Evolutionary conservation across 306 rosid species (phyloP).

Genomic region (Carpinus fangiana): DNA sequence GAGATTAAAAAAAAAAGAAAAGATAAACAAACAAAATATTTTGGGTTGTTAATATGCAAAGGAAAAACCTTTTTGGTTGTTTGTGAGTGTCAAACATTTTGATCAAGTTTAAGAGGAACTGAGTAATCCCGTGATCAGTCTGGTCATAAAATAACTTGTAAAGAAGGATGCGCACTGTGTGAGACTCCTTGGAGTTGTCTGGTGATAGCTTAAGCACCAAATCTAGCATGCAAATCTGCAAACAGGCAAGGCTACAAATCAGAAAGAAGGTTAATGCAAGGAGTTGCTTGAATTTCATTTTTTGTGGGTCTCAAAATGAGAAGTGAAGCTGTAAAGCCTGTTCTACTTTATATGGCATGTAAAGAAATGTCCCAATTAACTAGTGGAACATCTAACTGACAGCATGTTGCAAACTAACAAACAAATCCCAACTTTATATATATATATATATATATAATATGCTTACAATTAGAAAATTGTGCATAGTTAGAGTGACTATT

Average conservation of each 20-base stretch:
- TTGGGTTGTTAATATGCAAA: constrained; percentile 19
- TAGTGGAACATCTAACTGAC: not conserved
- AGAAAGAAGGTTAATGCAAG: not conserved
- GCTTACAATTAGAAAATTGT: not conserved
- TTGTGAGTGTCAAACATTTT: constrained; percentile 78
- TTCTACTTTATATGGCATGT: not conserved
- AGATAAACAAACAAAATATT: not conserved
- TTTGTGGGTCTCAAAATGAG: not conserved
- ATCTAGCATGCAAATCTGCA: constrained; percentile 87
- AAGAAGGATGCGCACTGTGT: constrained; percentile 86
- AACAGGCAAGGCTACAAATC: constrained; percentile 22
- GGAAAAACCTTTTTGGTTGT: constrained; percentile 78
- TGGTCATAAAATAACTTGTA: constrained; percentile 95
- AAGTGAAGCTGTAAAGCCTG: not conserved
- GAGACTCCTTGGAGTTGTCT: constrained; percentile 80
- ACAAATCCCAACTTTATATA: not conserved
- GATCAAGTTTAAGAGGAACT: constrained; percentile 68
- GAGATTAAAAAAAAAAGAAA: not conserved
- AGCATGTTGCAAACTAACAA: not conserved
- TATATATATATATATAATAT: not conserved
- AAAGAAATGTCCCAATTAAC: constrained; percentile 4
- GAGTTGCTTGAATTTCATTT: not conserved
- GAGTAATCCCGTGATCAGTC: constrained; percentile 96
- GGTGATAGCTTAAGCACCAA: constrained; percentile 74
- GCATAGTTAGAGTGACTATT: not conserved